A percentile compares a stretch with the other conserved stretches of the same genome.
Evolutionary conservation across 225 moss, liverwort and hornwort species (phyloP).

Genomic region (Physcomitrellopsis africana): DNA sequence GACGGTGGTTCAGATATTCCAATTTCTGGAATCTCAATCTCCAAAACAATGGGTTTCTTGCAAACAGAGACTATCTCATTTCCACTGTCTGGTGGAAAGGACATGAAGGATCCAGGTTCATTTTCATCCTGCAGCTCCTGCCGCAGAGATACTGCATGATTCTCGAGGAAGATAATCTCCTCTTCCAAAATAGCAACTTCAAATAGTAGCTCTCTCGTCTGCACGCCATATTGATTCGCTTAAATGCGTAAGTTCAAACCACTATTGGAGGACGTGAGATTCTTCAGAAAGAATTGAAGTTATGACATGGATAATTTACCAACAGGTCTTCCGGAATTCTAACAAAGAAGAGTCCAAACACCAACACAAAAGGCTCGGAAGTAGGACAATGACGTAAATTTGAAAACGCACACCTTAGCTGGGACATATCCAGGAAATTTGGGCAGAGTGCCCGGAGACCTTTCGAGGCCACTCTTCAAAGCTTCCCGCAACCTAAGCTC

Average conservation of each 20-base stretch:
- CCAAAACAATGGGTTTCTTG: slow-evolving; percentile 26
- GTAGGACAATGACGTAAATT: slow-evolving; percentile 2
- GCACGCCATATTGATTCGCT: slow-evolving; percentile 39
- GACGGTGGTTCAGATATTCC: slow-evolving; percentile 30
- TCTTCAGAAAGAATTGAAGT: background rate
- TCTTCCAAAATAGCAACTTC: slow-evolving; percentile 68
- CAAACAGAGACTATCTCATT: slow-evolving; percentile 15
- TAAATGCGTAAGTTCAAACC: slow-evolving; percentile 21
- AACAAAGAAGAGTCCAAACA: background rate
- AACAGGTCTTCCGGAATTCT: slow-evolving; percentile 16
- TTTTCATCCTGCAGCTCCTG: slow-evolving; percentile 47
- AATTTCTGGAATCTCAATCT: slow-evolving; percentile 39
- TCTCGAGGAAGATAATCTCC: slow-evolving; percentile 62
- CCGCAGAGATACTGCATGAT: slow-evolving; percentile 52
- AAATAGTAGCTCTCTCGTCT: slow-evolving; percentile 64
- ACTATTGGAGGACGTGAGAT: slow-evolving; percentile 7
- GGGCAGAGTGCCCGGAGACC: slow-evolving; percentile 50
- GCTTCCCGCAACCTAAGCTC: slow-evolving; percentile 61
- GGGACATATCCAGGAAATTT: slow-evolving; percentile 59
- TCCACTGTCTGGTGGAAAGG: slow-evolving; percentile 19
- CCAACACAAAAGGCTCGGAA: background rate
- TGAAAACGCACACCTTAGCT: slow-evolving; percentile 44
- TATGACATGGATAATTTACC: background rate
- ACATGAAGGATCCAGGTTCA: slow-evolving; percentile 18
- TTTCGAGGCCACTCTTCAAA: slow-evolving; percentile 53